Evolutionary conservation across 768 basidiomycete genomes (phyloP), one percentile per base, ranked within the genome.

Genomic region (Rhodotorula taiwanensis): DNA sequence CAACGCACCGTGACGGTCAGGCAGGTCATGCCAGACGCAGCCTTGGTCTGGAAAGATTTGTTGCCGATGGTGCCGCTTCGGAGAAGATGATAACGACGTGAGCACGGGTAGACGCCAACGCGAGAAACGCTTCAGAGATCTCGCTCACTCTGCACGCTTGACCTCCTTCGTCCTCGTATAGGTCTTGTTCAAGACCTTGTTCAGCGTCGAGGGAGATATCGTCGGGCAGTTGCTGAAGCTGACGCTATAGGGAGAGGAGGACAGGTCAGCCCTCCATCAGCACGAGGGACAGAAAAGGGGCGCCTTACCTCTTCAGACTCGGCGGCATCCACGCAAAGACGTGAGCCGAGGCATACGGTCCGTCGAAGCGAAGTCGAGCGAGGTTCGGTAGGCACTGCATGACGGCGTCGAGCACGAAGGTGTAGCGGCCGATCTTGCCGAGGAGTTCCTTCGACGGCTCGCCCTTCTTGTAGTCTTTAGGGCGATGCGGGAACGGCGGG

Each of bases 391-490:
- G 34, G 49, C 25, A 69, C 3, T 27, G 48, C 30, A 60, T n/a
- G 43, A 58, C 18, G 30, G 60, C 62, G 39, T 69, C 67, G 50
- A 62, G 60, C 31, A 60, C 21, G 58, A 36, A 61, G 20, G 39
- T 56, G 30, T 64, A 43, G 28, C 11, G 30, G 10, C 52, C 34
- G 16, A 64, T 16, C 42, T 54, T 34, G 8, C 0, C 15, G 20
- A 61, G 14, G 41, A 49, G n/a, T 3, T 58, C 62, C 23, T 33
- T 3, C 21, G n/a, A 18, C 1, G 67, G 67, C 21, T 58, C n/a
- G 5, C 59, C 59, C 1, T 20, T 7, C n/a, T 53, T 48, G 56
- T 61, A 61, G n/a, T 44, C 56, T 51, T 69, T 69, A n/a, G 59
- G 59, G 25, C 51, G 50, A 15, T 5, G 21, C 2, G 67, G 67